These are phyloP conservation scores for Penicillium sp. DNA, from an alignment of 2,329 filamentous ascomycete genomes.

Conservation along the genomic window DNA sequence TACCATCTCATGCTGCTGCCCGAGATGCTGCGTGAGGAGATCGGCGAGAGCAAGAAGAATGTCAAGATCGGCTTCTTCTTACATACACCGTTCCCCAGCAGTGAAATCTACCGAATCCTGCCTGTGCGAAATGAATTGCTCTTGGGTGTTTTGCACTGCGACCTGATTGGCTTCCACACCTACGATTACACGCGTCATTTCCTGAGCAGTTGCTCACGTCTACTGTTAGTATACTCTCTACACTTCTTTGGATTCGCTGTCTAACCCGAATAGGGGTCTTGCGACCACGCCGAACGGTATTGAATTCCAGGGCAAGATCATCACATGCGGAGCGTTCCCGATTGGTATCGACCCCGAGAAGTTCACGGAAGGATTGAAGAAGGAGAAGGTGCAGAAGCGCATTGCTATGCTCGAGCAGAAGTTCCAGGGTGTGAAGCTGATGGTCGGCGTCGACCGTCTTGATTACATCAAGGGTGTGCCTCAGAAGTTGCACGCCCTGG, in stretches of 20 bases:
- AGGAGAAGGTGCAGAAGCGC: conserved; percentile 79
- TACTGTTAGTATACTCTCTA: conserved; percentile 58
- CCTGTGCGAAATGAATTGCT: conserved; percentile 88
- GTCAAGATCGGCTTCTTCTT: conserved; percentile 98
- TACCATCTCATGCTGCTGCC: conserved; percentile 98
- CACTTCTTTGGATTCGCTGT: background rate
- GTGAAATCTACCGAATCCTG: conserved; percentile 92
- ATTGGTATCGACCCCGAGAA: conserved; percentile 98
- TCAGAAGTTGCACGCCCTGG: conserved; percentile 92
- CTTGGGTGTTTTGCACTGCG: conserved; percentile 83
- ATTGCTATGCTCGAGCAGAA: conserved; percentile 82
- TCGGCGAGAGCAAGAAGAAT: conserved; percentile 76
- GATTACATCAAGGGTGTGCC: conserved; percentile 99
- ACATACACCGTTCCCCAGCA: conserved; percentile 94
- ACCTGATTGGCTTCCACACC: conserved; percentile 95
- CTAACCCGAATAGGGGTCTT: conserved; percentile 37
- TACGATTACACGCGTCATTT: conserved; percentile 99
- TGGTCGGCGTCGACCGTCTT: conserved; percentile 91
- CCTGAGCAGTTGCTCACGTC: conserved; percentile 91
- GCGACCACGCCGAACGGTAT: conserved; percentile 86
- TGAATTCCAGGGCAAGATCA: conserved; percentile 80
- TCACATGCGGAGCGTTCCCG: conserved; percentile 91
- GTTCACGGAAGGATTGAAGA: conserved; percentile 83
- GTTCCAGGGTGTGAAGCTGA: conserved; percentile 92
- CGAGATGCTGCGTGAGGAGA: conserved; percentile 88